These are phyloP conservation scores for Vitis hybrid DNA, from an alignment of 177 flowering plant genomes.

Conservation along the genomic window DNA sequence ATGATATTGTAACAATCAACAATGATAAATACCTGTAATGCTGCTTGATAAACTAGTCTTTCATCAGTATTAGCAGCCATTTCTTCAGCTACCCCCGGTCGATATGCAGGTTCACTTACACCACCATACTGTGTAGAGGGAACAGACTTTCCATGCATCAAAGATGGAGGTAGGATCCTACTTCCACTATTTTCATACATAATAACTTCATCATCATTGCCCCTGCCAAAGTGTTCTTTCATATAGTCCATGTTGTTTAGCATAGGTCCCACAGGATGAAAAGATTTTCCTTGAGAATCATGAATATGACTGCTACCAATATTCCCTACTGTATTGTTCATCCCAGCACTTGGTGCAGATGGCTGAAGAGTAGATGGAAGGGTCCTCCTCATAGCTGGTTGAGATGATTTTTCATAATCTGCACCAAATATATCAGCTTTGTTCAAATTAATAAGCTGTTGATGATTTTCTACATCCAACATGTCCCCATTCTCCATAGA, in stretches of 20 bases:
- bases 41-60: slow-evolving; percentile 79
- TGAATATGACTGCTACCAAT: slow-evolving; percentile 28
- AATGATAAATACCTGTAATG: slow-evolving; percentile 65
- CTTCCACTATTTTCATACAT: slow-evolving; percentile 39
- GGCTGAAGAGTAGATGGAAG: slow-evolving; percentile 57
- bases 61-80: slow-evolving; percentile 59
- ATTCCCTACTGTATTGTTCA: slow-evolving; percentile 33
- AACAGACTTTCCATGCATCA: slow-evolving; percentile 48
- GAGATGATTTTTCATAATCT: slow-evolving; percentile 38
- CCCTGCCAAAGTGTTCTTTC: slow-evolving; percentile 26
- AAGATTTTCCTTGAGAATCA: slow-evolving; percentile 21
- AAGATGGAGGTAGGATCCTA: slow-evolving; percentile 58
- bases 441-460: slow-evolving; percentile 16
- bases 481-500: slow-evolving; percentile 19
- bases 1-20: not conserved
- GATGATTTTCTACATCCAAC: slow-evolving; percentile 6
- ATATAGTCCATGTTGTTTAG: slow-evolving; percentile 29
- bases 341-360: slow-evolving; percentile 19
- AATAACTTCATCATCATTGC: slow-evolving; percentile 32
- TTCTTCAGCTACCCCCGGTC: slow-evolving; percentile 49
- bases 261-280: slow-evolving; percentile 16
- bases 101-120: slow-evolving; percentile 42
- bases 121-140: slow-evolving; percentile 35
- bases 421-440: slow-evolving; percentile 20
- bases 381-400: slow-evolving; percentile 42